A percentile compares a stretch with the other conserved stretches of the same genome.
phyloP scores from a whole-genome alignment of 805 yeast genomes.

The Hemisphaericaspora nanyangensis region DNA sequence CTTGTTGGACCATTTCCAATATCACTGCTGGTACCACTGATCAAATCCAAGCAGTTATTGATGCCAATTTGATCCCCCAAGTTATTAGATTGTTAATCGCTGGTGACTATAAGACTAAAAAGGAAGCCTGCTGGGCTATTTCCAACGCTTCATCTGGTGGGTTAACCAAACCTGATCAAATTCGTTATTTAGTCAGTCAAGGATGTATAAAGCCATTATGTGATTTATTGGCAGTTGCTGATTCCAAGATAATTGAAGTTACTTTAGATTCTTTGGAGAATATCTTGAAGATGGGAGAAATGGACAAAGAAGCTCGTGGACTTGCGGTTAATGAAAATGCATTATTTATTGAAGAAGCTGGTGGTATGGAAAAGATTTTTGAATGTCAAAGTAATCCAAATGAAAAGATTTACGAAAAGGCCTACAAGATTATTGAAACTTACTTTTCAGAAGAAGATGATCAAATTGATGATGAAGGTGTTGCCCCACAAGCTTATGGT shows the following conservation, averaged over 20 bases:
- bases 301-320: conserved; percentile 77
- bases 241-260: conserved; percentile 88
- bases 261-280: conserved; percentile 94
- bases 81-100: conserved; percentile 70
- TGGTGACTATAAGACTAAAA: conserved; percentile 93
- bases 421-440: conserved; percentile 83
- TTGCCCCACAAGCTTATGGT: conserved; percentile 75
- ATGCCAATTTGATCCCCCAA: conserved; percentile 90
- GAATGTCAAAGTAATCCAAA: conserved; percentile 89
- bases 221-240: conserved; percentile 84
- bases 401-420: conserved; percentile 88
- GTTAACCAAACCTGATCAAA: conserved; percentile 84
- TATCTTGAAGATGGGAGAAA: conserved; percentile 89
- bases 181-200: conserved; percentile 86
- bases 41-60: conserved; percentile 96
- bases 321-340: conserved; percentile 79
- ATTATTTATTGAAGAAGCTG: conserved; percentile 92
- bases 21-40: conserved; percentile 96
- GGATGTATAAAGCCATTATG: conserved; percentile 97
- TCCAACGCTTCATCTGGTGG: conserved; percentile 98
- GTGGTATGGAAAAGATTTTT: conserved; percentile 95
- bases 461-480: conserved; percentile 58
- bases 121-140: conserved; percentile 99
- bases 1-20: conserved; percentile 98
- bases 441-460: conserved; percentile 87